Base-by-base conservation (phyloP, 78 protist species). In the Dictyostelium purpureum region DNA sequence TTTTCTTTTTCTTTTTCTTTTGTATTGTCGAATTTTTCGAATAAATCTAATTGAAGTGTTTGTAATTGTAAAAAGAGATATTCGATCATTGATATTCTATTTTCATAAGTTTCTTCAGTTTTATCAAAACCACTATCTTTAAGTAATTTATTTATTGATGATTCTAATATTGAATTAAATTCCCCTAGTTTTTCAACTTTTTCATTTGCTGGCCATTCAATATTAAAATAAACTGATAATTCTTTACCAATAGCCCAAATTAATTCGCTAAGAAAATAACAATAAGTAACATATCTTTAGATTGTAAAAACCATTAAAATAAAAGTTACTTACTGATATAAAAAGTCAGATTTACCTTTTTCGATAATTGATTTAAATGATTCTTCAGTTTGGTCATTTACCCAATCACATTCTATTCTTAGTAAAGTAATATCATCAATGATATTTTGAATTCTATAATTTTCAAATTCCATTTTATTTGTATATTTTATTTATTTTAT, bases 341-440 rank as follows among this genome's bases (percentile, higher is more conserved):
- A 65, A 33, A 85, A 85, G 35, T 85, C 79, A n/a, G 77, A 51
- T 24, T 70, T 49, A 24, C 75, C 92, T 47, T 85, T 85, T 33
- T 85, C 92, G 9, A 85, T 11, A 0, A 85, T 85, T 3, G 56
- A 40, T 19, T 61, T 70, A n/a, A 85, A 85, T 85, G 92, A 85
- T 28, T n/a, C 49, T 40, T 73, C 76, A 59, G 82, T 85, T 61
- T 85, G 92, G 59, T 85, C 92, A 59, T 85, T 70, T 24, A 85
- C 43, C 92, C 92, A 85, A 73, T 85, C 92, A 85, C 82, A 73
- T 45, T 85, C 92, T 21, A 85, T 24, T 74, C 92, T 70, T 38
- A 67, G 6, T 19, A 70, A 51, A 28, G 90, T n/a, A 19, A 82
- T 56, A 71, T 70, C 90, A 35, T 69, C 76, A 40, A 69, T 69